Percentiles rank a stretch among this genome's conserved stretches.
Conservation (phyloP, 73 alveolate species). For the Blepharisma japonicum region DNA sequence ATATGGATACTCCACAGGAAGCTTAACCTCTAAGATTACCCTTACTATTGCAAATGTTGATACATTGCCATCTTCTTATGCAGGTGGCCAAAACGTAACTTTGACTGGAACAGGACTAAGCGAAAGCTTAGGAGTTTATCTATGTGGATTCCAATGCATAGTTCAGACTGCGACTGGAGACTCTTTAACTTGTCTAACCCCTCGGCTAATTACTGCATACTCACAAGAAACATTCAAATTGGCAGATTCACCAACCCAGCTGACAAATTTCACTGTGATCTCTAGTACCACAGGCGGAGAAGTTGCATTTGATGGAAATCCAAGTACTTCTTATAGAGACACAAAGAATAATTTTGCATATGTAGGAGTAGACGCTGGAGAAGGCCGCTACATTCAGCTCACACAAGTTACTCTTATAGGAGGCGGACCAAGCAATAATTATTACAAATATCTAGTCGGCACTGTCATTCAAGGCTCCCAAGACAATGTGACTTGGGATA, state of each 20-base stretch:
- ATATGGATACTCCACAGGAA: not conserved
- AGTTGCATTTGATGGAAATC: not conserved
- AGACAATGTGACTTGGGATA: slow-evolving; percentile 44
- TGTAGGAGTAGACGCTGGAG: not conserved
- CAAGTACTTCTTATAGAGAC: not conserved
- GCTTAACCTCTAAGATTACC: not conserved
- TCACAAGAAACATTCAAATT: not conserved
- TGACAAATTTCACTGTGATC: not conserved
- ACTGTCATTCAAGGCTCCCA: slow-evolving; percentile 43
- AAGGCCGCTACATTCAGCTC: not conserved
- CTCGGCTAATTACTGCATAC: not conserved
- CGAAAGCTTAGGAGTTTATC: not conserved
- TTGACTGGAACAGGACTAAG: slow-evolving; percentile 9
- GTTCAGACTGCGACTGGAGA: not conserved
- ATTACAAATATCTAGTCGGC: slow-evolving; percentile 30
- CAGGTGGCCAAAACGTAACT: not conserved
- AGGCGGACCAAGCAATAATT: not conserved
- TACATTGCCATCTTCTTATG: not conserved
- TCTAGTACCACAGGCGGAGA: too few species aligned
- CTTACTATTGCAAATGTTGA: not conserved
- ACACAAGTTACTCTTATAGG: slow-evolving; percentile 3
- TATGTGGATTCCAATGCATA: not conserved
- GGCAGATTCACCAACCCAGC: not conserved
- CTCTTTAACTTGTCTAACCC: not conserved
- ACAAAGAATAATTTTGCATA: not conserved